Evolutionary conservation across 441 rosid genomes (phyloP).

Genomic region (Cnidoscolus chayamansa): DNA sequence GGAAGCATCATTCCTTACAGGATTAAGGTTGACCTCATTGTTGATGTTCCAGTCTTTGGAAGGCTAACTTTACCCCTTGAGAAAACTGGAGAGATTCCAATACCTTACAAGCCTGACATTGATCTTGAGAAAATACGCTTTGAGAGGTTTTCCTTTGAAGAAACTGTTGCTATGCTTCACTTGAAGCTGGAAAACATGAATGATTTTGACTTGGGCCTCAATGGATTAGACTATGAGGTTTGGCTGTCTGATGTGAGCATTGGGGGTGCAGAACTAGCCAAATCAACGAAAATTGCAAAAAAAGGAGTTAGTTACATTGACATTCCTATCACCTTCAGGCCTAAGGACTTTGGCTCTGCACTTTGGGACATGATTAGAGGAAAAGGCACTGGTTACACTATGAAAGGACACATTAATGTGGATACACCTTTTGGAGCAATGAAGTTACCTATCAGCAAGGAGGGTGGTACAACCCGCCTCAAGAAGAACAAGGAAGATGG

Average conservation of each 20-base stretch:
- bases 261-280: conserved; percentile 62
- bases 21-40: conserved; percentile 75
- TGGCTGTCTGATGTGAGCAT: conserved; percentile 74
- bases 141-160: conserved; percentile 74
- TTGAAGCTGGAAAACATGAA: conserved; percentile 79
- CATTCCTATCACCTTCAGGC: conserved; percentile 78
- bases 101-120: conserved; percentile 87
- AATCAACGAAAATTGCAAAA: conserved; percentile 61
- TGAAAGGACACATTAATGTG: conserved; percentile 80
- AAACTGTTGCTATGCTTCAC: conserved; percentile 80
- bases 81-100: conserved; percentile 88
- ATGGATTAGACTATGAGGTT: conserved; percentile 72
- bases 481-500: conserved; percentile 75
- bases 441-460: conserved; percentile 89
- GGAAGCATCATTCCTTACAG: conserved; percentile 84
- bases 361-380: conserved; percentile 98
- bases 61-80: conserved; percentile 80
- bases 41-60: conserved; percentile 85
- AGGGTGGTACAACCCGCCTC: conserved; percentile 84
- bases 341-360: conserved; percentile 91
- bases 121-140: conserved; percentile 77
- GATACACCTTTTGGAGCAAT: conserved; percentile 90
- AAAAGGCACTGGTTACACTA: conserved; percentile 78
- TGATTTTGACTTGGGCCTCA: conserved; percentile 84
- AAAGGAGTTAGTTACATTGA: conserved; percentile 55